These are phyloP conservation scores for Stramenopiles sp. DNA, from an alignment of 352 stramenopile genomes.

Conservation along the genomic window DNA sequence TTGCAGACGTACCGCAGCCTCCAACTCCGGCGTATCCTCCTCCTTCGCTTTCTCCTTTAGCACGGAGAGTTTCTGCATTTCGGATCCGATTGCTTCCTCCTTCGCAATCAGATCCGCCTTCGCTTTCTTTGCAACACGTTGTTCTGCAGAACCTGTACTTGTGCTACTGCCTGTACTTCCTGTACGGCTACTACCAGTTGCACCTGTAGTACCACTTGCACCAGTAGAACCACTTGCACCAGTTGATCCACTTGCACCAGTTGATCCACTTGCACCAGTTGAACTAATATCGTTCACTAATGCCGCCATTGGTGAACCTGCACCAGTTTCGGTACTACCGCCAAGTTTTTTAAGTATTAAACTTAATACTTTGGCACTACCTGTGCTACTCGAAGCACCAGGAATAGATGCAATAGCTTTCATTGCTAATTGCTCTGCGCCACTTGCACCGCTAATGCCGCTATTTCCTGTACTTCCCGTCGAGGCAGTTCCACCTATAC, in stretches of 20 bases:
- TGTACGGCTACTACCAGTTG: background rate
- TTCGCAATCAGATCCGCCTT: background rate
- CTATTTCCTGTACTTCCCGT: background rate
- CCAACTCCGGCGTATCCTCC: background rate
- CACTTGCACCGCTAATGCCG: background rate
- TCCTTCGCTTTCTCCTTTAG: background rate
- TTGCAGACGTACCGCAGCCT: background rate
- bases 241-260: background rate
- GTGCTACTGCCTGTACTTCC: slow-evolving; percentile 6
- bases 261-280: background rate
- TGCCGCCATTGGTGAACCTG: background rate
- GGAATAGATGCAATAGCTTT: background rate
- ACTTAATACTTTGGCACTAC: background rate
- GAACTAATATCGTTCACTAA: slow-evolving; percentile 5
- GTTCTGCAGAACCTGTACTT: background rate
- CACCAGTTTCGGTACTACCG: background rate
- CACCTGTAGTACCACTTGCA: background rate
- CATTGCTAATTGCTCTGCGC: background rate
- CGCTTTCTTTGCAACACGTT: background rate
- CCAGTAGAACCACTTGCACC: background rate
- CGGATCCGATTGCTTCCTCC: background rate
- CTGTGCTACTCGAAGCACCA: background rate
- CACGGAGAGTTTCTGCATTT: background rate
- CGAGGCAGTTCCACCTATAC: background rate
- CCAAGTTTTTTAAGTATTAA: background rate